Base-by-base conservation (phyloP, 306 rosid species). In the Cucumis melo region DNA sequence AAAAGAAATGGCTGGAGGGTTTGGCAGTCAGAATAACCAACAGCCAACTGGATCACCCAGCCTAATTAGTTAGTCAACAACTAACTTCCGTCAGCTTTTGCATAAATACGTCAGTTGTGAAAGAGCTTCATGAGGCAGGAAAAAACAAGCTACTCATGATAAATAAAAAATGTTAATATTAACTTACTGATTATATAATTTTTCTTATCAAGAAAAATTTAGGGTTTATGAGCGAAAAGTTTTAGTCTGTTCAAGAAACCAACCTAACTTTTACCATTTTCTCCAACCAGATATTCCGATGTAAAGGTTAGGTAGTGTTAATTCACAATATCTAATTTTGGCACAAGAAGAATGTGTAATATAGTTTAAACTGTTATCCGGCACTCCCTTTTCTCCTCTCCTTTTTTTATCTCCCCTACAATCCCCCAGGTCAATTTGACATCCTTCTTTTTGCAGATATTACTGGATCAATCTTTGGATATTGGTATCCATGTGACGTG, bases 391-490 rank as follows among this genome's bases (percentile, higher is more conserved):
- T 19, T 16, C 53, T 39, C 8, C 74, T 21, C n/a, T 11, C 48
- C 48, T 32, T 32, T 32, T 32, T 4, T 32, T 32, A 32, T 32
- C 36, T 32, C 36, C 36, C 36, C 36, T 32, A 3, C 36, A 32
- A 32, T 32, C 0, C 36, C 36, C 5, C 36, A 5, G 41, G 15
- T 71, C 23, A 17, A 27, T 46, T 2, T 71, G 58, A 24, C 59
- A 71, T 48, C 41, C 23, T 71, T 48, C 23, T 71, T 10, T 80
- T 21, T 84, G 67, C 97, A 93, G 98, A 87, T 91, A 82, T 84
- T 91, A 76, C 80, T 93, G 89, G 89, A 81, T 79, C 97, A 84
- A 87, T 83, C 90, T 77, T 75, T 80, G 71, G 83, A 82, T 80
- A 83, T 83, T 74, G 89, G 78, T 79, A 84, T 80, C 79, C 80